Conservation (phyloP, 2,329 filamentous ascomycete genomes). For the Ampelomyces quisqualis region DNA sequence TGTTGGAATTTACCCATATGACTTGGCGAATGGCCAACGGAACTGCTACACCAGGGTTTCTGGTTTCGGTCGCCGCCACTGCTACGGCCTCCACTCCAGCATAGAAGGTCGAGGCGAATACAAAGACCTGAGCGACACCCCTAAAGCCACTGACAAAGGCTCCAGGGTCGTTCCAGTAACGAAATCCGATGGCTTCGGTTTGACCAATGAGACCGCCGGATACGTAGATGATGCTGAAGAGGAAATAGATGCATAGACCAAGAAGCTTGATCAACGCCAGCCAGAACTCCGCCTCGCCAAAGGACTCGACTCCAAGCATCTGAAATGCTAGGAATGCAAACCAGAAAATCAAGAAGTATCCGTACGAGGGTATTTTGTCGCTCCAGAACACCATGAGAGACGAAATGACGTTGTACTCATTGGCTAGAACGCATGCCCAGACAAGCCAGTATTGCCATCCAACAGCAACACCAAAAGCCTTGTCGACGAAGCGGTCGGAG, state of each 20-base stretch:
- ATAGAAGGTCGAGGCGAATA: slow-evolving; percentile 47
- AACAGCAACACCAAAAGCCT: slow-evolving; percentile 28
- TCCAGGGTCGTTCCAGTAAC: slow-evolving; percentile 46
- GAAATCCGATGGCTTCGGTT: slow-evolving; percentile 37
- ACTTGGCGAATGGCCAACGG: slow-evolving; percentile 51
- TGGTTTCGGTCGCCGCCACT: slow-evolving; percentile 41
- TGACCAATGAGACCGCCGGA: slow-evolving; percentile 33
- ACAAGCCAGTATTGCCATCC: slow-evolving; percentile 52
- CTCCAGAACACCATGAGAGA: slow-evolving; percentile 68
- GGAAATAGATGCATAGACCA: slow-evolving; percentile 43
- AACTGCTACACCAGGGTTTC: slow-evolving; percentile 50
- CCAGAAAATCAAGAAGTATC: slow-evolving; percentile 48
- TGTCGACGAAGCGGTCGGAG: slow-evolving; percentile 60
- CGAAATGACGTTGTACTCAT: slow-evolving; percentile 70
- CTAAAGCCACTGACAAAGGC: slow-evolving; percentile 46
- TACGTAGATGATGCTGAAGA: slow-evolving; percentile 46
- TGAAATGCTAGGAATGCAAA: slow-evolving; percentile 43
- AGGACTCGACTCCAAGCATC: slow-evolving; percentile 45
- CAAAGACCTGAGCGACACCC: slow-evolving; percentile 47
- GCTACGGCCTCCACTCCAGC: slow-evolving; percentile 41
- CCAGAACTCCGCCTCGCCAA: slow-evolving; percentile 49
- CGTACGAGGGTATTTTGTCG: slow-evolving; percentile 49
- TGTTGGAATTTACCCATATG: no score
- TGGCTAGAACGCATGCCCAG: slow-evolving; percentile 65
- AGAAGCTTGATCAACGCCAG: slow-evolving; percentile 45